Percentiles rank a stretch among this genome's conserved stretches.
Conservation (phyloP, 1,284 basidiomycete genomes). For the Cryptococcus wingfieldii region DNA sequence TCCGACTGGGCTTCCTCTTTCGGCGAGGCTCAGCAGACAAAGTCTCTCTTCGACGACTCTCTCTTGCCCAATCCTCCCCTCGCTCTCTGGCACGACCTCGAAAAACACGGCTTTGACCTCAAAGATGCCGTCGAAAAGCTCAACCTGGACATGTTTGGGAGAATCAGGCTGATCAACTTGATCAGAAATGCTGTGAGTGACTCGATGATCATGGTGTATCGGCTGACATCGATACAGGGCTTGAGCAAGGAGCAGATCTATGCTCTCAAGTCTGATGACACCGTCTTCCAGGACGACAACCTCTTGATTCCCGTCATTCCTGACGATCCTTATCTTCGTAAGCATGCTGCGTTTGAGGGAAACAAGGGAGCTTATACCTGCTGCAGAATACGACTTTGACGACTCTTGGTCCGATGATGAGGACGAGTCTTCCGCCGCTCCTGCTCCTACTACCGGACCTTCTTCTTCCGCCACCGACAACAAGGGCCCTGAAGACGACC, state of each 20-base stretch:
- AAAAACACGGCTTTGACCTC: constrained; percentile 50
- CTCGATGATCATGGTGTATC: not conserved
- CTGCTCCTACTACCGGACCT: constrained; percentile 3
- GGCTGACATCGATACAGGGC: constrained; percentile 7
- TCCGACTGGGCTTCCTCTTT: constrained; percentile 44
- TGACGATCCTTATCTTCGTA: constrained; percentile 84
- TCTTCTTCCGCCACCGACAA: constrained; percentile 1
- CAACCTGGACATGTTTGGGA: constrained; percentile 62
- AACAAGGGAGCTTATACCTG: not conserved
- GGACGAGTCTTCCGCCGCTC: constrained; percentile 16
- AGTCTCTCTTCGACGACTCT: constrained; percentile 75
- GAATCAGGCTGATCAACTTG: constrained; percentile 78
- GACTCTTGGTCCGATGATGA: constrained; percentile 65
- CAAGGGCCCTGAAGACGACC: not conserved
- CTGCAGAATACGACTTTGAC: constrained; percentile 58
- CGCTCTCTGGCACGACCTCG: constrained; percentile 63
- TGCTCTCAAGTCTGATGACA: constrained; percentile 57
- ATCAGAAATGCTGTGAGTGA: constrained; percentile 64
- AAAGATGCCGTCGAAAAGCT: constrained; percentile 21
- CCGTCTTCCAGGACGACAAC: constrained; percentile 66
- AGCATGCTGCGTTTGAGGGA: constrained; percentile 37
- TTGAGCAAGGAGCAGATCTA: constrained; percentile 45
- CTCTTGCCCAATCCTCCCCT: constrained; percentile 59
- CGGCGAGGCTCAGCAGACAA: constrained; percentile 51
- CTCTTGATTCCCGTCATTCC: constrained; percentile 73